A percentile compares a stretch with the other conserved stretches of the same genome.
These are phyloP conservation scores for Circinella minor DNA, from an alignment of 371 early-diverging fungal genomes.

Conservation along the genomic window DNA sequence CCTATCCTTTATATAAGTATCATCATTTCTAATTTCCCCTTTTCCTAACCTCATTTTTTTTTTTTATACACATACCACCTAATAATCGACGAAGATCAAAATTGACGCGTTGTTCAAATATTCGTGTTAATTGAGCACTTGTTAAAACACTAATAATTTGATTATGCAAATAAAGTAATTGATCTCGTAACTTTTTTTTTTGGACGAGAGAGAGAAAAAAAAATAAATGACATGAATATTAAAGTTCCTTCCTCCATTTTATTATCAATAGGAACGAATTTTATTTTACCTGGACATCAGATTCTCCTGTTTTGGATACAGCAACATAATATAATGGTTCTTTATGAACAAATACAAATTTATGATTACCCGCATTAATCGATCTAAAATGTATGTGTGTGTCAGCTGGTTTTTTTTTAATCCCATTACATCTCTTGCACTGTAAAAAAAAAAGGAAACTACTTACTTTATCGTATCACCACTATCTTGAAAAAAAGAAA, in stretches of 20 bases:
- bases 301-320: conserved; percentile 82
- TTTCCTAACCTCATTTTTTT: not conserved
- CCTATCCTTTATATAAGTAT: conserved; percentile 40
- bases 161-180: conserved; percentile 81
- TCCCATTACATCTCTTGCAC: too few species aligned
- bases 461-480: conserved; percentile 77
- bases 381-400: conserved; percentile 44
- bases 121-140: conserved; percentile 76
- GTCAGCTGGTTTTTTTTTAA: not conserved
- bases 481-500: conserved; percentile 84
- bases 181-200: conserved; percentile 69
- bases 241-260: not conserved
- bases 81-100: conserved; percentile 89
- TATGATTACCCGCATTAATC: conserved; percentile 77
- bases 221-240: not conserved
- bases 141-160: conserved; percentile 91
- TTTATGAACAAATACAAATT: conserved; percentile 81
- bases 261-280: too few species aligned
- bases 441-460: not conserved
- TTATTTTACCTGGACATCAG: conserved; percentile 70
- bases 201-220: not conserved
- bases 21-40: not conserved
- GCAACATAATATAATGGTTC: conserved; percentile 88
- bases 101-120: conserved; percentile 87
- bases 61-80: conserved; percentile 45